A percentile compares a stretch with the other conserved stretches of the same genome.
Evolutionary conservation across 2,329 filamentous ascomycete species (phyloP).

Genomic region (Zymoseptoria passerinii): DNA sequence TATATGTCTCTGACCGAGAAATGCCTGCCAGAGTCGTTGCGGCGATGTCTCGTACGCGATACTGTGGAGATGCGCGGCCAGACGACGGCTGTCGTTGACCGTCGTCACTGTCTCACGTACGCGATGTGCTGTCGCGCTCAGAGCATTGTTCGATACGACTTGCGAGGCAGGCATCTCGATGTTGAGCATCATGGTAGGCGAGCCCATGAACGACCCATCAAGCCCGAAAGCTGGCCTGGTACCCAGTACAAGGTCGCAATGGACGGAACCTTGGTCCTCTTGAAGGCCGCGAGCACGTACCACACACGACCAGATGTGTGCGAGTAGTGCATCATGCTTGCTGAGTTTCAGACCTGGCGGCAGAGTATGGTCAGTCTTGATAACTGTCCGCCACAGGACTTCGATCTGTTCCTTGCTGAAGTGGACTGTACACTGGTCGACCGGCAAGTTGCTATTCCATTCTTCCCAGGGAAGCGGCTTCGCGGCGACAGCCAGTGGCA

Average conservation of each 20-base stretch:
- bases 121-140: neutral
- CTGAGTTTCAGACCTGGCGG: neutral
- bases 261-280: neutral
- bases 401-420: conserved; percentile 3
- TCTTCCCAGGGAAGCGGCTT: conserved; percentile 1
- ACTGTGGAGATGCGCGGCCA: conserved; percentile 2
- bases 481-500: neutral
- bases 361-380: neutral
- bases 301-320: conserved; percentile 6
- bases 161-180: conserved; percentile 5
- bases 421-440: conserved; percentile 2
- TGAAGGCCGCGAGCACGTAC: conserved; percentile 3
- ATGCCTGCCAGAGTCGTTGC: conserved; percentile 5
- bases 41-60: conserved; percentile 7
- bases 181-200: conserved; percentile 7
- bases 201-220: conserved; percentile 1
- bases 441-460: conserved; percentile 1
- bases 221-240: conserved; percentile 2
- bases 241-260: conserved; percentile 4
- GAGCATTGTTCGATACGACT: neutral
- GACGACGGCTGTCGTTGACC: neutral
- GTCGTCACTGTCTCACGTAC: conserved; percentile 1
- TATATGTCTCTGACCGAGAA: conserved; percentile 2
- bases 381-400: neutral
- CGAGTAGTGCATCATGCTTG: conserved; percentile 5